Evolutionary conservation across 2,329 filamentous ascomycete species (phyloP).

Genomic region (Plectosphaerella cucumerina): DNA sequence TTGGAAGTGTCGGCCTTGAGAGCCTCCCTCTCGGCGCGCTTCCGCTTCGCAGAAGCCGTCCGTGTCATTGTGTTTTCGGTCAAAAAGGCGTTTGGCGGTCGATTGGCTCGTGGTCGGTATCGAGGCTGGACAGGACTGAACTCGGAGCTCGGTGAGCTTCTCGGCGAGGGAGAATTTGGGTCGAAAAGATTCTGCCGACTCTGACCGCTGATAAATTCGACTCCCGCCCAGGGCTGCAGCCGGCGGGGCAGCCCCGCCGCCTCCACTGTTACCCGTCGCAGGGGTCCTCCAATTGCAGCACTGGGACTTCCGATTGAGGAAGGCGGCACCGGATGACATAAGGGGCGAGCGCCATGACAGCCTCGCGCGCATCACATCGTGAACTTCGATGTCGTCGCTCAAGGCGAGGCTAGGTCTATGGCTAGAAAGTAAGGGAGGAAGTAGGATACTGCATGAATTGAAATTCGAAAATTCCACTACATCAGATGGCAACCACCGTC

Average conservation of each 20-base stretch:
- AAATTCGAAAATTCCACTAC: too few relatives aligned
- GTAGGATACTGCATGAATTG: too few relatives aligned
- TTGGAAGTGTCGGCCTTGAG: constrained; percentile 10
- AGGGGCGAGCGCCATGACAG: too few relatives aligned
- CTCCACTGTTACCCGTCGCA: constrained; percentile 9
- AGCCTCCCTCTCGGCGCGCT: constrained; percentile 14
- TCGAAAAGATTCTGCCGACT: constrained; percentile 8
- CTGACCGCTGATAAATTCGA: constrained; percentile 7
- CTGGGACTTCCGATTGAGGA: too few relatives aligned
- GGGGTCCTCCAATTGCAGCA: background rate
- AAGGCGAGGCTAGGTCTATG: too few relatives aligned
- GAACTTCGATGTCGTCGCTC: too few relatives aligned
- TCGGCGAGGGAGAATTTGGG: constrained; percentile 9
- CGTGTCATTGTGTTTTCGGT: constrained; percentile 8
- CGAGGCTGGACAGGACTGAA: background rate
- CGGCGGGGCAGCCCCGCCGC: constrained; percentile 1
- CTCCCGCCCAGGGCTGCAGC: background rate
- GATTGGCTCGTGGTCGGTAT: background rate
- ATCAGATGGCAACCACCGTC: too few relatives aligned
- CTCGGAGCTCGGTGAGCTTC: too few relatives aligned
- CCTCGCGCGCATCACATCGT: too few relatives aligned
- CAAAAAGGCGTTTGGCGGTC: background rate
- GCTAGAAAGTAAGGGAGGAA: too few relatives aligned
- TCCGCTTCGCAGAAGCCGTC: constrained; percentile 14
- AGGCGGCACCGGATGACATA: too few relatives aligned